phyloP scores from a whole-genome alignment of 495 filamentous ascomycete genomes.

The Neurospora sp. region DNA sequence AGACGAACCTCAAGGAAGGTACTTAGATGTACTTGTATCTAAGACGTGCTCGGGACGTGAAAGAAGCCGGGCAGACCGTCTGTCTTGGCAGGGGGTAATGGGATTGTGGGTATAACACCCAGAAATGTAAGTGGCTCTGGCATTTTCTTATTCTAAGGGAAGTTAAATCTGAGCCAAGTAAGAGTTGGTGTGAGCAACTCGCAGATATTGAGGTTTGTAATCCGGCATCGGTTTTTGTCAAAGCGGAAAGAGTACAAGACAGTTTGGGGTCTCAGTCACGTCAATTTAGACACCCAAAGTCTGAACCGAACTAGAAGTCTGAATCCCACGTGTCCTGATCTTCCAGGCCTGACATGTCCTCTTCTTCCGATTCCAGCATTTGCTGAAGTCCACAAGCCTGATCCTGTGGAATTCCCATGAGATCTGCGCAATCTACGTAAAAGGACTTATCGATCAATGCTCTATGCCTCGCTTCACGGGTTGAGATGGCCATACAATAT shows the following conservation, averaged over 20 bases:
- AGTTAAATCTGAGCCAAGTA: not conserved
- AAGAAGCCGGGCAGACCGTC: not conserved
- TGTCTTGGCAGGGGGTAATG: not conserved
- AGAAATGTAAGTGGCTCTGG: not conserved
- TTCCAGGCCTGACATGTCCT: too few species aligned
- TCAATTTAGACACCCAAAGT: not conserved
- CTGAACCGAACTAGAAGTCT: too few species aligned
- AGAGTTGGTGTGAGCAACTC: not conserved
- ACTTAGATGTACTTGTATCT: not conserved
- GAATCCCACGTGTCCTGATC: too few species aligned
- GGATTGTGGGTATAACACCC: not conserved
- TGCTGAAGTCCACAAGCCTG: not conserved
- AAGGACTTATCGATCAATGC: too few species aligned
- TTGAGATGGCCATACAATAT: not conserved
- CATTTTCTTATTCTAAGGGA: not conserved
- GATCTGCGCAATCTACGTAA: not conserved
- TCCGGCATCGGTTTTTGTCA: not conserved
- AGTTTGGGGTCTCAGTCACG: not conserved
- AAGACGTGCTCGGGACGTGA: not conserved
- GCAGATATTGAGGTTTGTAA: not conserved
- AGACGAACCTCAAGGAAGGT: not conserved
- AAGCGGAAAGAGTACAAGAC: not conserved
- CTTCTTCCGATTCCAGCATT: too few species aligned
- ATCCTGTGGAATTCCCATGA: not conserved
- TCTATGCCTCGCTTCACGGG: not conserved